Conservation (phyloP, 805 yeast genomes). For the Komagataella mondaviorum region DNA sequence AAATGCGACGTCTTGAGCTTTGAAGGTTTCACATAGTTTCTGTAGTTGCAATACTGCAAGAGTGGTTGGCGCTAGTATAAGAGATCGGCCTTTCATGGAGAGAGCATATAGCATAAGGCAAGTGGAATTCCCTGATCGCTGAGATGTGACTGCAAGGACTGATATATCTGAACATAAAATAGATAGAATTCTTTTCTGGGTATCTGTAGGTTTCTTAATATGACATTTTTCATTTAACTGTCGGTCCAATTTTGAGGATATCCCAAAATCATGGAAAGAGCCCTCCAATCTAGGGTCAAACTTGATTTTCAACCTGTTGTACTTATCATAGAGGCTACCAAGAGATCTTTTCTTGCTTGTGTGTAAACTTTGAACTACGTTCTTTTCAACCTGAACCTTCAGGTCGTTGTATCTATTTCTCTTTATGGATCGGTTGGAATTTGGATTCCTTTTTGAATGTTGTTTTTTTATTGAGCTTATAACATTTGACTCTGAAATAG, state of each 20-base stretch:
- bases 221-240: conserved; percentile 4
- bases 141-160: conserved; percentile 16
- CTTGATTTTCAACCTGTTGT: background rate
- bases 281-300: conserved; percentile 5
- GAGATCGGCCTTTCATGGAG: conserved; percentile 7
- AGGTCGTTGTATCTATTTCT: background rate
- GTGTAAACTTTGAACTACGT: background rate
- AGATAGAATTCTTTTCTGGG: conserved; percentile 15
- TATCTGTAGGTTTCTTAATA: conserved; percentile 12
- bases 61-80: conserved; percentile 13
- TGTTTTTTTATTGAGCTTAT: background rate
- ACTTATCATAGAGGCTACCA: background rate
- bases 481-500: background rate
- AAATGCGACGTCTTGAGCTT: conserved; percentile 13
- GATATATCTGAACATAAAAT: conserved; percentile 13
- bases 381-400: background rate
- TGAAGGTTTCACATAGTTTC: conserved; percentile 6
- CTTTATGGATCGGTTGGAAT: background rate
- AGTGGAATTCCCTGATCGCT: conserved; percentile 18
- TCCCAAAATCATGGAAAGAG: conserved; percentile 9
- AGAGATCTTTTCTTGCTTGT: background rate
- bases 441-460: background rate
- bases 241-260: background rate
- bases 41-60: conserved; percentile 13
- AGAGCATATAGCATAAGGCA: conserved; percentile 14